Percentiles rank a stretch among this genome's conserved stretches.
These are phyloP conservation scores for Borealophlyctis nickersoniae DNA, from an alignment of 192 early-diverging fungal genomes.

Conservation along the genomic window DNA sequence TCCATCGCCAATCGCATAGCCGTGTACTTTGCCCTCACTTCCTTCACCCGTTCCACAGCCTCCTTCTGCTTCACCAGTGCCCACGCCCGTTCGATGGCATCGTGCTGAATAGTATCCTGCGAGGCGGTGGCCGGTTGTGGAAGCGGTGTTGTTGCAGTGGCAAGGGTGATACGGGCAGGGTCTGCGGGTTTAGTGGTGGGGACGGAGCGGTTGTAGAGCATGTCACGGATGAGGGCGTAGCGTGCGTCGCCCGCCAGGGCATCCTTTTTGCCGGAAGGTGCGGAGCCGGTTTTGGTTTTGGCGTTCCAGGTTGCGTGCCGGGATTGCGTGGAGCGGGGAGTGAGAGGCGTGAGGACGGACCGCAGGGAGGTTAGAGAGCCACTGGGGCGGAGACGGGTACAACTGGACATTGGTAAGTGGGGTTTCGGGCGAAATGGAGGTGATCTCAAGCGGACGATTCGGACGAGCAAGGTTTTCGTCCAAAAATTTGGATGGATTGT, in stretches of 20 bases:
- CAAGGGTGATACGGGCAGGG: not conserved
- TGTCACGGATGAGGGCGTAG: conserved; percentile 31
- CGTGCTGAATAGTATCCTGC: conserved; percentile 7
- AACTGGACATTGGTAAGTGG: too few relatives aligned
- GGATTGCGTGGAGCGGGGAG: too few relatives aligned
- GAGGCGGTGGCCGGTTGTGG: not conserved
- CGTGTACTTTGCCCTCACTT: conserved; percentile 35
- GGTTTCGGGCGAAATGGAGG: too few relatives aligned
- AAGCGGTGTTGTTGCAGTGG: not conserved
- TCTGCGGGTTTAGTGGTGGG: conserved; percentile 20
- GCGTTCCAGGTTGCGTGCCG: too few relatives aligned
- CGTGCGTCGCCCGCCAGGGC: conserved; percentile 23
- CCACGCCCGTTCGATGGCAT: conserved; percentile 43
- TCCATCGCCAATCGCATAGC: conserved; percentile 47
- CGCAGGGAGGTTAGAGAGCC: too few relatives aligned
- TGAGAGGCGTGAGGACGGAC: too few relatives aligned
- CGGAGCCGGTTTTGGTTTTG: conserved; percentile 3
- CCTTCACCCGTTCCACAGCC: conserved; percentile 27
- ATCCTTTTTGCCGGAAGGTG: conserved; percentile 18
- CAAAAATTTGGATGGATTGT: too few relatives aligned
- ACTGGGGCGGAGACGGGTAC: too few relatives aligned
- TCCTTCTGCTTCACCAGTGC: conserved; percentile 34
- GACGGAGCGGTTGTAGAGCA: conserved; percentile 25
- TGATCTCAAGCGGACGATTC: too few relatives aligned
- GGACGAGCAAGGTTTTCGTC: too few relatives aligned